Conservation (phyloP, 805 yeast genomes). For the Yueomyces sinensis region DNA sequence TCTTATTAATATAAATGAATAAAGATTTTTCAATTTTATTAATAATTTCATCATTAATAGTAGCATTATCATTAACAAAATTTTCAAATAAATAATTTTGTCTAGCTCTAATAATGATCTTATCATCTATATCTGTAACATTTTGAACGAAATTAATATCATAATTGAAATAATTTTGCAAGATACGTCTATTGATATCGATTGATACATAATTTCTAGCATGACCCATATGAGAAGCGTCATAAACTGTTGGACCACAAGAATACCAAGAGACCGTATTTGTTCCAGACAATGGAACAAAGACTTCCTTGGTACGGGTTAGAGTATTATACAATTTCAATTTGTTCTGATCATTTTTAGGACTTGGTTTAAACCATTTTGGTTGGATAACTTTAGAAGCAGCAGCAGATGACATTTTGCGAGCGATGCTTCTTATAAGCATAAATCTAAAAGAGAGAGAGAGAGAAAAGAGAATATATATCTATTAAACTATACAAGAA, state of each 20-base stretch:
- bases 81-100: constrained; percentile 69
- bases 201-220: constrained; percentile 93
- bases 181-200: constrained; percentile 80
- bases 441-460: too few species aligned
- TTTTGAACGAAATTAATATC: constrained; percentile 83
- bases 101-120: constrained; percentile 88
- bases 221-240: constrained; percentile 95
- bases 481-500: too few species aligned
- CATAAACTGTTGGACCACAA: constrained; percentile 98
- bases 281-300: constrained; percentile 48
- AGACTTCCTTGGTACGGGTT: constrained; percentile 68
- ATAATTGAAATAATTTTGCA: constrained; percentile 87
- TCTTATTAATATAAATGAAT: constrained; percentile 35
- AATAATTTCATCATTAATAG: constrained; percentile 22
- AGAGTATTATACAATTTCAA: constrained; percentile 70
- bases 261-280: constrained; percentile 83
- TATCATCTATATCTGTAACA: constrained; percentile 98
- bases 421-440: too few species aligned
- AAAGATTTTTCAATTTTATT: constrained; percentile 32
- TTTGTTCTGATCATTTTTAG: constrained; percentile 22
- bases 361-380: constrained; percentile 33
- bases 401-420: constrained; percentile 4
- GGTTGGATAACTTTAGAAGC: constrained; percentile 32
- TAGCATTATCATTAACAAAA: constrained; percentile 27
- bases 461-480: too few species aligned